Evolutionary conservation across 352 stramenopile species (phyloP).

Genomic region (Phytopythium litorale): DNA sequence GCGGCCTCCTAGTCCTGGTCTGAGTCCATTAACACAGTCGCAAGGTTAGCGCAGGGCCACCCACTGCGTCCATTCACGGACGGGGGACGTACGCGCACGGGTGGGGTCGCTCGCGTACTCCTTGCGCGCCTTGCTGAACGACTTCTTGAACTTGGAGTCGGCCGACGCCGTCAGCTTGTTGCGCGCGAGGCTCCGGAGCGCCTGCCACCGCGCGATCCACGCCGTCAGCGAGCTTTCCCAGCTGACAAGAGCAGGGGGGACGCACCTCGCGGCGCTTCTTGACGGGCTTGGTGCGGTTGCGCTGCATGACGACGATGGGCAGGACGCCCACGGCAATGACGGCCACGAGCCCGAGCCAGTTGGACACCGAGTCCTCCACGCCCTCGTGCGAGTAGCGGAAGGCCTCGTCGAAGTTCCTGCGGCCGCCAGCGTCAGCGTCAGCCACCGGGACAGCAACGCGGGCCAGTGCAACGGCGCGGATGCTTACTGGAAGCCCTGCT

Average conservation of each 20-base stretch:
- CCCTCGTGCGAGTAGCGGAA: slow-evolving; percentile 59
- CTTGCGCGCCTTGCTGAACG: slow-evolving; percentile 39
- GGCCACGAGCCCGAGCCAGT: slow-evolving; percentile 61
- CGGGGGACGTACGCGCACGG: slow-evolving; percentile 18
- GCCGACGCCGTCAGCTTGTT: slow-evolving; percentile 60
- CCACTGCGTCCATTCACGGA: neutral
- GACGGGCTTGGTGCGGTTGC: slow-evolving; percentile 61
- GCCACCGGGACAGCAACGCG: too few relatives aligned
- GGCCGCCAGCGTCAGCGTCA: neutral
- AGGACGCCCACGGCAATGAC: slow-evolving; percentile 48
- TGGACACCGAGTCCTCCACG: slow-evolving; percentile 67
- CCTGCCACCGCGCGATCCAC: slow-evolving; percentile 14
- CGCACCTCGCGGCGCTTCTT: slow-evolving; percentile 71
- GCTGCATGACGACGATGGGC: slow-evolving; percentile 70
- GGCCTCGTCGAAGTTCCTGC: slow-evolving; percentile 77
- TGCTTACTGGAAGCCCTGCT: slow-evolving; percentile 63
- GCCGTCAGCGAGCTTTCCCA: neutral
- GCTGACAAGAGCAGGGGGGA: neutral
- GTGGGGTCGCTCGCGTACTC: slow-evolving; percentile 50
- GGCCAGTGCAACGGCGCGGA: too few relatives aligned
- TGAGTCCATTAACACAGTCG: too few relatives aligned
- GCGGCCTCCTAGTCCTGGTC: too few relatives aligned
- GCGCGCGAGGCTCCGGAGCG: slow-evolving; percentile 67
- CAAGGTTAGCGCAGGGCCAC: neutral
- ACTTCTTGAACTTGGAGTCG: slow-evolving; percentile 39